Base-by-base conservation (phyloP, 1,284 basidiomycete species). In the Cronartium quercuum region DNA sequence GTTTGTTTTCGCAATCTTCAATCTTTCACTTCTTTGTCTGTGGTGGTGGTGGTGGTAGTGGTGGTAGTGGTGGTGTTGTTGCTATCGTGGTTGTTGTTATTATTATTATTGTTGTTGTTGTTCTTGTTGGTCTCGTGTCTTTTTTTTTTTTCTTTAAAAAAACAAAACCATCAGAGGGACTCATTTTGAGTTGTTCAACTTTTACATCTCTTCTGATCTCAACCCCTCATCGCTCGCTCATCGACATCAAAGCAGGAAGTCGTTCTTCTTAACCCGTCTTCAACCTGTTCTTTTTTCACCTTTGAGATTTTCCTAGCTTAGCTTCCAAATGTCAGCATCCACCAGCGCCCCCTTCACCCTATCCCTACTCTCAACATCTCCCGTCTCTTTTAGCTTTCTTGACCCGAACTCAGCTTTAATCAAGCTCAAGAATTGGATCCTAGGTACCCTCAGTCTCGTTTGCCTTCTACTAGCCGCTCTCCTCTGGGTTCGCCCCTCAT, bases 261-360 rank as follows among this genome's bases (percentile, higher is more conserved):
- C 15, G n/a, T 55, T 29, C 18, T 55, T 55, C 51, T 21, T 29
- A 55, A 55, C n/a, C 12, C 51, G 29, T 55, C 51, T 21, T 55
- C 51, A 55, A 21, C 51, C n/a, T 21, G n/a, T 55, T 55, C 51
- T 10, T 55, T 13, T 21, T 55, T 21, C 29, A 5, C 51, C 51
- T n/a, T n/a, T n/a, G 18, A n/a, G 6, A 55, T n/a, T 55, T n/a
- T 55, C n/a, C 51, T 21, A 55, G 18, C 51, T 55, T n/a, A 7
- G 29, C 51, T n/a, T n/a, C n/a, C n/a, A n/a, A n/a, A 55, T 55
- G 51, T 55, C n/a, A n/a, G n/a, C 51, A 55, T 55, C 51, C 51
- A 13, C 15, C 51, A 55, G 29, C 12, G 29, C n/a, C 51, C 51
- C 51, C 29, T 55, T 55, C 51, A 55, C 51, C 29, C 6, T 55